A percentile compares a stretch with the other conserved stretches of the same genome.
phyloP scores from a whole-genome alignment of 2,329 filamentous ascomycete species.

The Hypomyces perniciosus region DNA sequence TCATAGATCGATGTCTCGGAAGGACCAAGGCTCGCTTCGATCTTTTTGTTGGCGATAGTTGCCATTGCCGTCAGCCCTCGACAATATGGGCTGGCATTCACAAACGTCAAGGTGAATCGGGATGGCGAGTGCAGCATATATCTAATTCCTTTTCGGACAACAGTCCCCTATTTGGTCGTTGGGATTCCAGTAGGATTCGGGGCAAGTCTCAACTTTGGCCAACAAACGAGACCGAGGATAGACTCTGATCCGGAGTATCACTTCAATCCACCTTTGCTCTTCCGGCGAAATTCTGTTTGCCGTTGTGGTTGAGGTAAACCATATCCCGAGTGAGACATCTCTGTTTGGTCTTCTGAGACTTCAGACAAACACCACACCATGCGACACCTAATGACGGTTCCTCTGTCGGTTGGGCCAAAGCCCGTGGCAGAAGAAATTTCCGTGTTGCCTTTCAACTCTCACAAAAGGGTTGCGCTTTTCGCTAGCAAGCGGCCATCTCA shows the following conservation, averaged over 20 bases:
- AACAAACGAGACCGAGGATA: neutral
- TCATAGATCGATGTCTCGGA: no score
- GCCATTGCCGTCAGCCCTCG: neutral
- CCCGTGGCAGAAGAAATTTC: conserved; percentile 64
- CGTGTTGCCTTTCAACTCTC: conserved; percentile 68
- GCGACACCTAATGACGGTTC: conserved; percentile 25
- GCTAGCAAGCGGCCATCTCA: conserved; percentile 40
- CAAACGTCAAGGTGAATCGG: neutral
- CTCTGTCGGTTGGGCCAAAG: conserved; percentile 25
- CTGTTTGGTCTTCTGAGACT: conserved; percentile 25
- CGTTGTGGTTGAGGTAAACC: conserved; percentile 66
- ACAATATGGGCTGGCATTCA: neutral
- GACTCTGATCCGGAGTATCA: conserved; percentile 49
- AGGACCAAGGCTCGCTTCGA: no score
- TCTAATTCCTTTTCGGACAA: conserved; percentile 60
- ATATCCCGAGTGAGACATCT: conserved; percentile 63
- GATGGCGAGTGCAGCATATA: conserved; percentile 27
- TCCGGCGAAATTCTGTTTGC: conserved; percentile 49
- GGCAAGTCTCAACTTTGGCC: conserved; percentile 42
- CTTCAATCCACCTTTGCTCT: conserved; percentile 71
- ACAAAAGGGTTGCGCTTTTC: conserved; percentile 49
- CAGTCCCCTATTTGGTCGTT: conserved; percentile 64
- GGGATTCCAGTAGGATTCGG: conserved; percentile 61
- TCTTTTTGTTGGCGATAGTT: neutral
- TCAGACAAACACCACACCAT: conserved; percentile 8